phyloP scores from a whole-genome alignment of 2,329 filamentous ascomycete species.

The Drechslerella dactyloides region DNA sequence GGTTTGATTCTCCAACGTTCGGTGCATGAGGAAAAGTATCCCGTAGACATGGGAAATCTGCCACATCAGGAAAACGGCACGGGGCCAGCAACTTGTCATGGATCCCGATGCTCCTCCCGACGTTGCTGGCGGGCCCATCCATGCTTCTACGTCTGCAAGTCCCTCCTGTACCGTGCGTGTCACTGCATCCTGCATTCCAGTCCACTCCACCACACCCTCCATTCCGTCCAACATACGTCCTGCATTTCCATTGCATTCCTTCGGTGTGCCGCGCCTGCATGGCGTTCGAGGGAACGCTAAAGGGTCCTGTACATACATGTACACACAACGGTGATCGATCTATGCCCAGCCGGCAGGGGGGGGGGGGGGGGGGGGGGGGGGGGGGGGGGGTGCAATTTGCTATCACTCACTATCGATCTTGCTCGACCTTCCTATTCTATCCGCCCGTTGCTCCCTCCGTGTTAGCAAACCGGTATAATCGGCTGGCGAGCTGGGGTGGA shows the following conservation, averaged over 20 bases:
- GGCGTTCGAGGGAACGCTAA: too few species aligned
- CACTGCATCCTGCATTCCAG: constrained; percentile 3
- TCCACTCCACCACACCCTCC: neutral
- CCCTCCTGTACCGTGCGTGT: constrained; percentile 1
- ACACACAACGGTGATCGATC: neutral
- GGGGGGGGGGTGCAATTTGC: too few species aligned
- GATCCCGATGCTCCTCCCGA: neutral
- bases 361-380: too few species aligned
- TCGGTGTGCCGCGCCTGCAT: constrained; percentile 6
- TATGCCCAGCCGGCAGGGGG: too few species aligned
- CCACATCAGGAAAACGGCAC: constrained; percentile 7
- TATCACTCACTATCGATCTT: constrained; percentile 3
- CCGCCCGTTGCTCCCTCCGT: neutral
- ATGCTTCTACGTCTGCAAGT: neutral
- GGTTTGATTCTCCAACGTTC: neutral
- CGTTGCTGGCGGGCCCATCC: neutral
- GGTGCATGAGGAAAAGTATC: neutral
- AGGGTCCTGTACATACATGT: constrained; percentile 1
- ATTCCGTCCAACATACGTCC: constrained; percentile 1
- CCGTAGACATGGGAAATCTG: neutral
- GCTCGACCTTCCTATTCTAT: constrained; percentile 1
- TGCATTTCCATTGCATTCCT: neutral
- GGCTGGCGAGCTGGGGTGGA: neutral
- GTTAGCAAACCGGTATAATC: neutral
- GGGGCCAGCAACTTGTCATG: constrained; percentile 4